Base-by-base conservation (phyloP, 257 asterid species). In the Penstemon davidsonii region DNA sequence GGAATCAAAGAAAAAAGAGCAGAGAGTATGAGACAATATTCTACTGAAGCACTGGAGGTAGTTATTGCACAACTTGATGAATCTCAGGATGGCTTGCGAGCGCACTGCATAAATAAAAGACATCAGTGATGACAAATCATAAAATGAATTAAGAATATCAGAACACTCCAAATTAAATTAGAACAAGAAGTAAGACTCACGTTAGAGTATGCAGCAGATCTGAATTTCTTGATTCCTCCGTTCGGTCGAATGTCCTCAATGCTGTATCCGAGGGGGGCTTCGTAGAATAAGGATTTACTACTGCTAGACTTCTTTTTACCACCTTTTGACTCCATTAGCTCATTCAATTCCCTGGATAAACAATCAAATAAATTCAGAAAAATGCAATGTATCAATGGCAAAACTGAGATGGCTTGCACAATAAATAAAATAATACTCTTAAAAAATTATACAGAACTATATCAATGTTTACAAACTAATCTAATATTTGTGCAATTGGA, bases 181-280 rank as follows among this genome's bases (percentile, higher is more conserved):
- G 9, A 5, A 18, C 25, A 63, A 37, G 38, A 52, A 4, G 18
- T 15, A 15, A 15, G 55, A 73, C 87, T 64, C 64, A 78, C 90
- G 85, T 82, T 80, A 72, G 85, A 86, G 92, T 84, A 86, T 5
- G 89, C 92, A 84, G 90, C 88, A 54, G 89, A 84, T 78, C 76
- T 74, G 85, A 86, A 84, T 72, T 80, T 86, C 89, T 82, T 75
- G 74, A 84, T 80, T 49, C 88, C 90, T 13, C 92, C 90, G 60
- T 75, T 68, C 10, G 92, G 89, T 74, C 89, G 88, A 52, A 86
- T 43, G 86, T 86, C 89, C 59, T 86, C 92, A 84, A 84, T 82
- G 79, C 72, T 63, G 80, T 84, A 86, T 53, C 75, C 82, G 6
- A 81, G 82, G 82, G 89, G 83, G 64, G 87, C 85, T 86, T 86